Conservation (phyloP, 2,329 filamentous ascomycete species). For the Pseudopithomyces maydicus region DNA sequence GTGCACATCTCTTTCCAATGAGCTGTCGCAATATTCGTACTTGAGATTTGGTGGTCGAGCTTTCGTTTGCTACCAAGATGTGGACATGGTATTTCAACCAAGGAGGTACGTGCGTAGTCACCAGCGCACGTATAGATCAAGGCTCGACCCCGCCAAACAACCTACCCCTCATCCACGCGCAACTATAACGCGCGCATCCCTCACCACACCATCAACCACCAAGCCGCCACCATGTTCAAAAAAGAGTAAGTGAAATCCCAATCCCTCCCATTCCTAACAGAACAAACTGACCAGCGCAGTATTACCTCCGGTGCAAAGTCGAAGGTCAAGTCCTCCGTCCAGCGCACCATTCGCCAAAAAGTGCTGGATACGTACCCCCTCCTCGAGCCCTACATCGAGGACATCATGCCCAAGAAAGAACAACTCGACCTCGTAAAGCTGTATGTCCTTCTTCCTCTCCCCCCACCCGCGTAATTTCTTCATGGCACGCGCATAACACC, state of each 20-base stretch:
- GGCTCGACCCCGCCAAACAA: too few relatives aligned
- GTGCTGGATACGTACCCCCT: slow-evolving; percentile 85
- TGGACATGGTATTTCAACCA: too few relatives aligned
- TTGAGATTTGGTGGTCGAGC: too few relatives aligned
- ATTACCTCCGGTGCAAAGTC: slow-evolving; percentile 81
- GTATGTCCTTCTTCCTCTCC: slow-evolving; percentile 43
- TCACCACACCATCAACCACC: not conserved
- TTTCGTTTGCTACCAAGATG: too few relatives aligned
- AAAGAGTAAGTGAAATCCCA: slow-evolving; percentile 33
- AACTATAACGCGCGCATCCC: not conserved
- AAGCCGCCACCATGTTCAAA: slow-evolving; percentile 39
- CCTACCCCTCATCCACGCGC: not conserved
- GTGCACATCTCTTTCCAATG: too few relatives aligned
- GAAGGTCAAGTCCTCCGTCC: slow-evolving; percentile 96
- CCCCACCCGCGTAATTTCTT: not conserved
- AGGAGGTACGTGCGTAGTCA: too few relatives aligned
- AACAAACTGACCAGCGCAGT: slow-evolving; percentile 49
- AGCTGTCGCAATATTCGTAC: too few relatives aligned
- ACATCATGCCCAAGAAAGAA: slow-evolving; percentile 92
- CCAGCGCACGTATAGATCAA: too few relatives aligned
- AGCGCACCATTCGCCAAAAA: slow-evolving; percentile 82
- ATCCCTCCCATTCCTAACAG: too few relatives aligned
- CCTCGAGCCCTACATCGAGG: slow-evolving; percentile 86
- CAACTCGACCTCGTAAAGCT: slow-evolving; percentile 91
- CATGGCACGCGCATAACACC: not conserved